A percentile compares a stretch with the other conserved stretches of the same genome.
Evolutionary conservation across 1,284 basidiomycete species (phyloP).

Genomic region (Hymenochaete sp.): DNA sequence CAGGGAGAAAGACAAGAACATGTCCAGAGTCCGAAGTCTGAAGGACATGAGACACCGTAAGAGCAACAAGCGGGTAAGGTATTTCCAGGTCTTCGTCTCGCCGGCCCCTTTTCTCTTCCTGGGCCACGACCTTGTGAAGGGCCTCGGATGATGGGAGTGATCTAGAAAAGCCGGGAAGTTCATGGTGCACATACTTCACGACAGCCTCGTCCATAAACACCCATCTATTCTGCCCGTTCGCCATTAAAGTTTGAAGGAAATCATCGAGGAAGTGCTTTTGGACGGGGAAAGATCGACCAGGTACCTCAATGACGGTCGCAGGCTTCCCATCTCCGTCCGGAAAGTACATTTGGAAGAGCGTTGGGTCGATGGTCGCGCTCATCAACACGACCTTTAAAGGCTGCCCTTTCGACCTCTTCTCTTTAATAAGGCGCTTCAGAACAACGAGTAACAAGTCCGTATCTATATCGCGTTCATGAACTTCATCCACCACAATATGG

Average conservation of each 20-base stretch:
- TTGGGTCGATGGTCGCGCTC: constrained; percentile 93
- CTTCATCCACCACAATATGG: constrained; percentile 92
- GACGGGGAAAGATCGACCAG: constrained; percentile 91
- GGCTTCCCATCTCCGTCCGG: constrained; percentile 50
- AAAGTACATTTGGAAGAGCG: constrained; percentile 87
- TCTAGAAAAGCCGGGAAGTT: constrained; percentile 41
- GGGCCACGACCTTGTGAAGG: constrained; percentile 17
- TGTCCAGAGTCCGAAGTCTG: constrained; percentile 75
- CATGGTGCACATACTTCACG: constrained; percentile 65
- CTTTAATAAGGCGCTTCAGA: constrained; percentile 76
- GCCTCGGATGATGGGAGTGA: constrained; percentile 18
- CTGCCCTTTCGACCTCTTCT: constrained; percentile 64
- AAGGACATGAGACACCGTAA: constrained; percentile 77
- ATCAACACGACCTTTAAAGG: constrained; percentile 89
- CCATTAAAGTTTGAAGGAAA: constrained; percentile 38
- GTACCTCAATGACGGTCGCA: constrained; percentile 75
- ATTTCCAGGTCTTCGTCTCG: constrained; percentile 69
- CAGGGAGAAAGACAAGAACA: constrained; percentile 86
- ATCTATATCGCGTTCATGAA: constrained; percentile 93
- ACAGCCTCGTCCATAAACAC: constrained; percentile 75
- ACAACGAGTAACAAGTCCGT: constrained; percentile 90
- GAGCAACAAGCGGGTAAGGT: constrained; percentile 76
- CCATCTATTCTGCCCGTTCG: constrained; percentile 46
- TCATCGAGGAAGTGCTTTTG: constrained; percentile 78
- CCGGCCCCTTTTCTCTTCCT: constrained; percentile 21